A percentile compares a stretch with the other conserved stretches of the same genome.
Evolutionary conservation across 257 asterid genomes (phyloP).

Genomic region (Ballota nigra): DNA sequence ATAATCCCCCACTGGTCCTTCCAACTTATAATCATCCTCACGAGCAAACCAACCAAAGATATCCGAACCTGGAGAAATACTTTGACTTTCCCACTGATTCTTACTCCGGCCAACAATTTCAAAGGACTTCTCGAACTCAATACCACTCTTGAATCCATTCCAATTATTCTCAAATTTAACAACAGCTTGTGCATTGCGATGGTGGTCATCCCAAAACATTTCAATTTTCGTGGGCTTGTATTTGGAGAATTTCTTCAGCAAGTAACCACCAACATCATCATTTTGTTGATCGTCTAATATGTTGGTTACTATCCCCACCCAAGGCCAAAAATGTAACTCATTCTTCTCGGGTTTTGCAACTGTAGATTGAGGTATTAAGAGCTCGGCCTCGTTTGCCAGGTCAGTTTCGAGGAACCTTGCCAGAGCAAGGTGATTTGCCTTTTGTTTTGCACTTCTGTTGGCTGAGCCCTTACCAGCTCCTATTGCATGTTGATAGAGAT

Average conservation of each 20-base stretch:
- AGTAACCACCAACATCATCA: constrained; percentile 25
- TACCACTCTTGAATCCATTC: constrained; percentile 29
- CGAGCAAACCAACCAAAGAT: constrained; percentile 37
- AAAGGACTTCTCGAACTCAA: constrained; percentile 34
- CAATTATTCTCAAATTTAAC: constrained; percentile 25
- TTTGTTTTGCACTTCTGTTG: constrained; percentile 59
- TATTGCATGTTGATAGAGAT: constrained; percentile 79
- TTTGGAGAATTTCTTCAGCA: constrained; percentile 27
- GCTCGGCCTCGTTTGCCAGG: constrained; percentile 50
- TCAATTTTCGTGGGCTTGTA: constrained; percentile 24
- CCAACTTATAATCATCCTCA: constrained; percentile 28
- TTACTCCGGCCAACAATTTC: constrained; percentile 24
- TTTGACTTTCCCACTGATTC: constrained; percentile 22
- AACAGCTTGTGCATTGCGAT: constrained; percentile 15
- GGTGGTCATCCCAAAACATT: constrained; percentile 22
- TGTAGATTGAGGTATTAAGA: constrained; percentile 38
- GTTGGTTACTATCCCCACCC: constrained; percentile 70
- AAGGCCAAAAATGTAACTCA: constrained; percentile 75
- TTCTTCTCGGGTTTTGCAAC: constrained; percentile 40
- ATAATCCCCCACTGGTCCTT: constrained; percentile 31
- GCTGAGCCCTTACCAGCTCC: constrained; percentile 75
- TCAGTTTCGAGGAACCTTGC: constrained; percentile 54
- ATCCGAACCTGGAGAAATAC: constrained; percentile 15
- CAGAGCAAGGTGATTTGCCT: constrained; percentile 80
- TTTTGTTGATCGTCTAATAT: constrained; percentile 34